Evolutionary conservation across 768 basidiomycete genomes (phyloP).

Genomic region (Naganishia onofrii): DNA sequence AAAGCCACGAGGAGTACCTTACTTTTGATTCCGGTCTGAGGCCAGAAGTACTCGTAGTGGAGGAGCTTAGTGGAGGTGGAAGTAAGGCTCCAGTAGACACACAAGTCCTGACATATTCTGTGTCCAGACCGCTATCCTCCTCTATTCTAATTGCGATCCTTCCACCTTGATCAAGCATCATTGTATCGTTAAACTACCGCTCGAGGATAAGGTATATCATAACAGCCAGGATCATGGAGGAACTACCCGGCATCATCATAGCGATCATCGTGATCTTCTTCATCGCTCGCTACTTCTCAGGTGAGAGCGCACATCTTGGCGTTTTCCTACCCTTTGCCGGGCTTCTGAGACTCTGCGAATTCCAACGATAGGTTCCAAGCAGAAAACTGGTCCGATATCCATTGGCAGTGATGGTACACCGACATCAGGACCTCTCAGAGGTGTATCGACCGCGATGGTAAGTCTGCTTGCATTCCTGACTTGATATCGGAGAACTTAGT

Average conservation of each 20-base stretch:
- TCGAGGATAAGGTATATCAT: not conserved
- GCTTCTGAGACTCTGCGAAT: not conserved
- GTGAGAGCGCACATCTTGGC: conserved; percentile 8
- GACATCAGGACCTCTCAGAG: conserved; percentile 28
- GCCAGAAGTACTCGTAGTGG: too few species aligned
- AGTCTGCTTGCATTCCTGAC: not conserved
- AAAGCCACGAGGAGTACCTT: too few species aligned
- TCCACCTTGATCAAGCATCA: not conserved
- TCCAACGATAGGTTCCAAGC: not conserved
- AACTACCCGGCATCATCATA: conserved; percentile 33
- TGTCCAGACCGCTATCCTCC: not conserved
- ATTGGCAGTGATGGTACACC: conserved; percentile 25
- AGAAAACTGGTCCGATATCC: conserved; percentile 6
- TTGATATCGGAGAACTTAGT: not conserved
- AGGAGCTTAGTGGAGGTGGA: too few species aligned
- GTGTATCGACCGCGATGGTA: conserved; percentile 20
- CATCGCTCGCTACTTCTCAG: conserved; percentile 25
- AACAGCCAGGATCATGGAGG: conserved; percentile 25
- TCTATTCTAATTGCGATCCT: not conserved
- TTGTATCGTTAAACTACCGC: too few species aligned
- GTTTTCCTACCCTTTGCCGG: not conserved
- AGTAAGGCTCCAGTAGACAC: too few species aligned
- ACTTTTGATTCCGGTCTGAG: too few species aligned
- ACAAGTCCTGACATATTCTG: too few species aligned
- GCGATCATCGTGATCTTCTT: conserved; percentile 32